These are phyloP conservation scores for Lophiostoma macrostomum DNA, from an alignment of 495 filamentous ascomycete species.

Conservation along the genomic window DNA sequence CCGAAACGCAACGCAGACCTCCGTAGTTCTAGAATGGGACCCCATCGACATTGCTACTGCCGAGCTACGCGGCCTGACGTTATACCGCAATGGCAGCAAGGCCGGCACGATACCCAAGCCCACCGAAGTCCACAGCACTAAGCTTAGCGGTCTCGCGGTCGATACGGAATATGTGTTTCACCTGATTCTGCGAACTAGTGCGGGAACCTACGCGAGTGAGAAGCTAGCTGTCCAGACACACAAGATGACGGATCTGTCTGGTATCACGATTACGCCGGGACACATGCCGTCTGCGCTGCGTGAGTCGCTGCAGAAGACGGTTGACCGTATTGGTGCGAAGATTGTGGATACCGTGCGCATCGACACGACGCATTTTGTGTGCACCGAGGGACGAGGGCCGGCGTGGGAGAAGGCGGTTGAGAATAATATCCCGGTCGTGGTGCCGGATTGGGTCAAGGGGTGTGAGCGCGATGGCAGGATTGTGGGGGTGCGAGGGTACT, in stretches of 20 bases:
- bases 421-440: constrained; percentile 97
- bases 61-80: constrained; percentile 77
- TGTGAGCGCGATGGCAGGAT: constrained; percentile 93
- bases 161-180: constrained; percentile 96
- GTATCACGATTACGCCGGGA: constrained; percentile 92
- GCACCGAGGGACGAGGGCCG: constrained; percentile 86
- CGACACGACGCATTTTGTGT: constrained; percentile 98
- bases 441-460: constrained; percentile 93
- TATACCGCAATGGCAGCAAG: constrained; percentile 95
- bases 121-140: constrained; percentile 81
- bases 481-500: constrained; percentile 91
- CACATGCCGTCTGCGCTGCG: constrained; percentile 71
- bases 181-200: constrained; percentile 81
- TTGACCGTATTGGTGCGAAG: constrained; percentile 89
- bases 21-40: constrained; percentile 96
- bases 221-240: constrained; percentile 85
- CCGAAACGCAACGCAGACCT: constrained; percentile 94
- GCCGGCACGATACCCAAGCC: constrained; percentile 89
- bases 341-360: constrained; percentile 88
- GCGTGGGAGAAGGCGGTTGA: constrained; percentile 94
- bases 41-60: constrained; percentile 90
- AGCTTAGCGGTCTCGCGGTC: constrained; percentile 94
- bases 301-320: constrained; percentile 68
- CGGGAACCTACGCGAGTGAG: constrained; percentile 82
- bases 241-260: constrained; percentile 97